phyloP scores from a whole-genome alignment of 495 filamentous ascomycete genomes.

The Recurvomyces mirabilis region DNA sequence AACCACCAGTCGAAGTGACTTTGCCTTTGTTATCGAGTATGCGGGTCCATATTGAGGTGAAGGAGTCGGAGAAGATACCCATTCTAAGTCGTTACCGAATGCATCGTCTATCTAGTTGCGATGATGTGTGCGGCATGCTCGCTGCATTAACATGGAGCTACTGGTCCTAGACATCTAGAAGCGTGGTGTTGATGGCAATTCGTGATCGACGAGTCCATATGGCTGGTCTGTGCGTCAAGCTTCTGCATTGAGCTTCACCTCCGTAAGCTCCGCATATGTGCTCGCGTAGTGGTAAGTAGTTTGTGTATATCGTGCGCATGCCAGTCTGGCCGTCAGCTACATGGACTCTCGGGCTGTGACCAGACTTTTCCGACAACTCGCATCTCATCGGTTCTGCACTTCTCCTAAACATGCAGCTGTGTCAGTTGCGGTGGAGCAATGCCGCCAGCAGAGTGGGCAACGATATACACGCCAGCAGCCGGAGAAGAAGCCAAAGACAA shows the following conservation, averaged over 20 bases:
- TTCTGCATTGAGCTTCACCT: no score
- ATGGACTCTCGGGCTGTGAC: not conserved
- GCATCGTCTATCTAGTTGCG: no score
- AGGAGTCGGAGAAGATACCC: slow-evolving; percentile 9
- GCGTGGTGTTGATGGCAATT: no score
- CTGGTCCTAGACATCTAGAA: no score
- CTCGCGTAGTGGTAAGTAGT: no score
- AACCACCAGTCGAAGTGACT: slow-evolving; percentile 43
- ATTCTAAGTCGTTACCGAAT: not conserved
- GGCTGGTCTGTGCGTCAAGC: no score
- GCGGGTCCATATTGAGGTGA: slow-evolving; percentile 12
- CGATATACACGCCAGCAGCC: not conserved
- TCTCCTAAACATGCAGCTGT: not conserved
- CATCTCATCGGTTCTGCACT: not conserved
- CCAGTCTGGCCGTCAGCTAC: no score
- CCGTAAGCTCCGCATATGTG: no score
- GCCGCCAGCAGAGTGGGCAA: not conserved
- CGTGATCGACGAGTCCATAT: no score
- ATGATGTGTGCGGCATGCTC: no score
- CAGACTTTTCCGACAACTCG: not conserved
- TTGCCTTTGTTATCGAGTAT: slow-evolving; percentile 20
- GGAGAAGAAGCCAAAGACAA: slow-evolving; percentile 9
- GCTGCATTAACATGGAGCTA: no score
- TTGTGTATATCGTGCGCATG: no score
- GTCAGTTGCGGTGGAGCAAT: not conserved